Conservation (phyloP, 352 stramenopile genomes). For the Phytophthora syringae region DNA sequence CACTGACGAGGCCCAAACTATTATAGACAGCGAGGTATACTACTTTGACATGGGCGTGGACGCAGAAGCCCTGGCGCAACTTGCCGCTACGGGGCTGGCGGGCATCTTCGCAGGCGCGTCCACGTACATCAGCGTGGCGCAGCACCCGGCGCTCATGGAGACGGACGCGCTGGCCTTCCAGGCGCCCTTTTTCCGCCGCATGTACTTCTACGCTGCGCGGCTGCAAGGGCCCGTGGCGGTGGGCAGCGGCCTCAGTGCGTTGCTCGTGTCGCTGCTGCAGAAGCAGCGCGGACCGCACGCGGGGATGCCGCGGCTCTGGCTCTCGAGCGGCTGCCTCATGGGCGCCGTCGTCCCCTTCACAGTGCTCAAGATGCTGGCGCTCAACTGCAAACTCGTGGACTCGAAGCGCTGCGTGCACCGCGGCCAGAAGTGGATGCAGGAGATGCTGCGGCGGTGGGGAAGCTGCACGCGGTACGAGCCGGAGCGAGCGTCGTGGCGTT, state of each 20-base stretch:
- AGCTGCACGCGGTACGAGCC: conserved; percentile 63
- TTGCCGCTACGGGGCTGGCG: conserved; percentile 61
- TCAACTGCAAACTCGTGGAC: conserved; percentile 72
- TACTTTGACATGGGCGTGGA: conserved; percentile 40
- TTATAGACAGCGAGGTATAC: too few species aligned
- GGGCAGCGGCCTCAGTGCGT: conserved; percentile 55
- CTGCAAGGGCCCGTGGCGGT: conserved; percentile 68
- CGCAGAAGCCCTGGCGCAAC: conserved; percentile 67
- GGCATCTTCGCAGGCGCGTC: conserved; percentile 75
- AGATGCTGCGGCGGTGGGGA: conserved; percentile 62
- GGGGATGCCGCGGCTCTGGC: conserved; percentile 58
- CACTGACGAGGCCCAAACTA: not conserved
- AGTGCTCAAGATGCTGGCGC: conserved; percentile 63
- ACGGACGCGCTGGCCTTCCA: conserved; percentile 62
- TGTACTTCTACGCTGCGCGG: conserved; percentile 79
- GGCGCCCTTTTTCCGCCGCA: conserved; percentile 75
- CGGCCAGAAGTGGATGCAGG: conserved; percentile 54
- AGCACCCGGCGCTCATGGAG: conserved; percentile 76
- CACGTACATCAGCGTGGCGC: conserved; percentile 74
- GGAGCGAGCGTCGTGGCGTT: conserved; percentile 61
- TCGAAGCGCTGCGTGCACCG: conserved; percentile 44
- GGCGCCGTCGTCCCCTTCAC: conserved; percentile 72
- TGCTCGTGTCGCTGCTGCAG: conserved; percentile 58
- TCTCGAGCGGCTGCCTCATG: conserved; percentile 63
- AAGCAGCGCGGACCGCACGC: conserved; percentile 28